A percentile compares a stretch with the other conserved stretches of the same genome.
Evolutionary conservation across 176 grass and related monocot species (phyloP).

Genomic region (Ampelocalamus luodianensis): DNA sequence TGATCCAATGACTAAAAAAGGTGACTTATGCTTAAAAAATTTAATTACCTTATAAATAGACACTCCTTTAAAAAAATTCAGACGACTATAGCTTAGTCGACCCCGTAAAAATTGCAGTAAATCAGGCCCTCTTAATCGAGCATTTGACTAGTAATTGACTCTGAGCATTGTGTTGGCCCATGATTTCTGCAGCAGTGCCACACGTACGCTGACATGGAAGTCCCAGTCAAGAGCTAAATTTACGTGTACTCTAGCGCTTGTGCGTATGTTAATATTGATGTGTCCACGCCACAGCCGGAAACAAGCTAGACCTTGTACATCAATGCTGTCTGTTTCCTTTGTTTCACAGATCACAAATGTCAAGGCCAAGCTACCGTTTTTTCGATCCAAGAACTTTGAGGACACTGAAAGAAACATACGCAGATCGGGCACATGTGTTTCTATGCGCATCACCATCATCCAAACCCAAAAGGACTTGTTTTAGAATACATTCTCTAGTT

Average conservation of each 20-base stretch:
- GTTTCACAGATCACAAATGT: background rate
- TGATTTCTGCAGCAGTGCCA: conserved; percentile 17
- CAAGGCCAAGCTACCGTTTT: background rate
- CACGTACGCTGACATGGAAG: background rate
- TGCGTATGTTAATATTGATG: background rate
- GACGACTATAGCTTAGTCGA: too few species aligned
- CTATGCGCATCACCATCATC: background rate
- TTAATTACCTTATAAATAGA: too few species aligned
- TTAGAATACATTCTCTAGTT: too few species aligned
- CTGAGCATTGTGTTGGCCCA: conserved; percentile 5
- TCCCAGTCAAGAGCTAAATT: background rate
- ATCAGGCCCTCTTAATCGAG: background rate
- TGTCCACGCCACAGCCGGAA: background rate
- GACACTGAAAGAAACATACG: background rate
- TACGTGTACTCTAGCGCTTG: conserved; percentile 7
- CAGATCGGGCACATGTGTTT: background rate
- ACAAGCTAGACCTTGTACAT: background rate
- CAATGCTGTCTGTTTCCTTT: background rate
- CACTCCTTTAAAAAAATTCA: too few species aligned
- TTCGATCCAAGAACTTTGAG: background rate
- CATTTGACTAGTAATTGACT: background rate
- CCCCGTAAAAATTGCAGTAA: background rate
- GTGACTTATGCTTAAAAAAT: too few species aligned
- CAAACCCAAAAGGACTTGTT: too few species aligned
- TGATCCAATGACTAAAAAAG: too few species aligned